Conservation (phyloP, 495 filamentous ascomycete species). For the Tuber microsphaerosporum region DNA sequence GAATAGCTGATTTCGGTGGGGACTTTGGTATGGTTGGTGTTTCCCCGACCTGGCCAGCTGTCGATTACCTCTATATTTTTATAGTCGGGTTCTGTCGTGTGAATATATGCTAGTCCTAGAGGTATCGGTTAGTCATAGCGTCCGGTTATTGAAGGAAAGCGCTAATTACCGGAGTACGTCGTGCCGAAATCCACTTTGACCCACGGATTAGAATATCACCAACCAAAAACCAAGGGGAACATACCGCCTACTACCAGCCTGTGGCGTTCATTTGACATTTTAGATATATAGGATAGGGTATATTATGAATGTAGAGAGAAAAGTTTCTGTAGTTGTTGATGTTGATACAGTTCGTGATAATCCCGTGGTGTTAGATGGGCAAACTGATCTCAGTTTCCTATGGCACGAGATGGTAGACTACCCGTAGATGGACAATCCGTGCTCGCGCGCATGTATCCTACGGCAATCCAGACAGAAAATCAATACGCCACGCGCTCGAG, state of each 20-base stretch:
- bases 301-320: not conserved
- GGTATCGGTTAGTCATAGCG: not conserved
- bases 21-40: conserved; percentile 7
- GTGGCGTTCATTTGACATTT: conserved; percentile 11
- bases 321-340: not conserved
- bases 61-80: conserved; percentile 19
- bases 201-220: not conserved
- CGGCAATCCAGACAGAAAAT: not conserved
- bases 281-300: not conserved
- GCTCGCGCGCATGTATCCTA: not conserved
- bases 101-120: conserved; percentile 18
- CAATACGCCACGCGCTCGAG: not conserved
- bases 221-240: not conserved
- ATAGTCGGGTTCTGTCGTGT: not conserved
- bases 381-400: not conserved
- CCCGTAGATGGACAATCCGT: not conserved
- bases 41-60: no score
- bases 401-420: not conserved
- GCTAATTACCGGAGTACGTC: conserved; percentile 25
- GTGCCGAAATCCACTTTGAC: conserved; percentile 27
- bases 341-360: not conserved
- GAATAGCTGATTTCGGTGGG: conserved; percentile 19
- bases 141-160: not conserved
- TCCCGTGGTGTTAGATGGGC: not conserved
- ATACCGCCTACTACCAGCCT: conserved; percentile 22